These are phyloP conservation scores for Halocafeteria seosinensis DNA, from an alignment of 108 stramenopile species.

Conservation along the genomic window DNA sequence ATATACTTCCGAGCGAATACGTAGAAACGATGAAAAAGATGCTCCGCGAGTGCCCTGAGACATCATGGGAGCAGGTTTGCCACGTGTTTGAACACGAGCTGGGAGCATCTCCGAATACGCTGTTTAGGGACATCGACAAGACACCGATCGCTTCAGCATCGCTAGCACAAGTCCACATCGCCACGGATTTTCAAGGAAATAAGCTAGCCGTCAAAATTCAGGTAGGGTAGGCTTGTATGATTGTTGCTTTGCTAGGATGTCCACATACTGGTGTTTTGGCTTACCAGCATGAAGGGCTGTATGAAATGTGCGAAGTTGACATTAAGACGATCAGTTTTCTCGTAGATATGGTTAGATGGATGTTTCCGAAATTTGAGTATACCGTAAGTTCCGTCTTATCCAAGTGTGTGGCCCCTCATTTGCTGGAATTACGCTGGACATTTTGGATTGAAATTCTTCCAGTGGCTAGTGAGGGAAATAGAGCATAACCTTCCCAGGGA, in stretches of 20 bases:
- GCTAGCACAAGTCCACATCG: constrained; percentile 24
- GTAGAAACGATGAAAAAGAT: background rate
- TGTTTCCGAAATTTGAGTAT: constrained; percentile 27
- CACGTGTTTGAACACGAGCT: constrained; percentile 3
- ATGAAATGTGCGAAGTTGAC: constrained; percentile 9
- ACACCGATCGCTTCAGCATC: constrained; percentile 23
- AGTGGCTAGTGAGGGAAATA: constrained; percentile 22
- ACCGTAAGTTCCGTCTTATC: too few species aligned
- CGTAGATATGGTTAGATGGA: constrained; percentile 7
- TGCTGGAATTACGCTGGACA: too few species aligned
- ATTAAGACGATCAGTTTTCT: constrained; percentile 8
- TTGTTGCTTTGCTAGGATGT: too few species aligned
- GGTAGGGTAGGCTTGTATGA: too few species aligned
- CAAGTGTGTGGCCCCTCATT: too few species aligned
- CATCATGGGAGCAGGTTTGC: background rate
- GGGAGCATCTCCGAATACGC: background rate
- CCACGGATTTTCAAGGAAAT: background rate
- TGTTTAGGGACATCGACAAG: constrained; percentile 12
- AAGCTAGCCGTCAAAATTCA: constrained; percentile 22
- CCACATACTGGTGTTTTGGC: too few species aligned
- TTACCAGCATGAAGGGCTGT: constrained; percentile 19
- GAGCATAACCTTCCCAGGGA: constrained; percentile 21
- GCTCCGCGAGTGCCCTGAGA: background rate
- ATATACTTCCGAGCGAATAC: constrained; percentile 12
- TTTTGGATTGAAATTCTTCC: too few species aligned